These are phyloP conservation scores for Sambucus nigra DNA, from an alignment of 129 eudicot species.

Conservation along the genomic window DNA sequence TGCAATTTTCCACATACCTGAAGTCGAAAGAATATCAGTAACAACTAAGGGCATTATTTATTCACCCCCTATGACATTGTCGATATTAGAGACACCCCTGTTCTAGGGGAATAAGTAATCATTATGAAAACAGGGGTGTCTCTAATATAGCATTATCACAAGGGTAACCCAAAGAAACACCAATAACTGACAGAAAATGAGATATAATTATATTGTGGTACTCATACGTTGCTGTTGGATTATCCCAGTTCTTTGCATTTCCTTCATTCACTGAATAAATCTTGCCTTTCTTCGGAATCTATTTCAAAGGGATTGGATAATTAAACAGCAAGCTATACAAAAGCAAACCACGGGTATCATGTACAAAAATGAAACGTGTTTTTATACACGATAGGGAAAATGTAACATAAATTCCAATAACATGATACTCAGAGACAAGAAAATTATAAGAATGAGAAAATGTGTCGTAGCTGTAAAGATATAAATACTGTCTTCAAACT, in stretches of 20 bases:
- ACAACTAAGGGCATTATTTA: not conserved
- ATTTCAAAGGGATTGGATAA: slow-evolving; percentile 10
- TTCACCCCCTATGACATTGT: no score
- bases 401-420: not conserved
- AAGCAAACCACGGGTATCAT: not conserved
- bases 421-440: no score
- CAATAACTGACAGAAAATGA: not conserved
- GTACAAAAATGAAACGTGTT: not conserved
- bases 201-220: not conserved
- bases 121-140: no score
- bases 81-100: no score
- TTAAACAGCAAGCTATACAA: not conserved
- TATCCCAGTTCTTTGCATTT: slow-evolving; percentile 97
- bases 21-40: slow-evolving; percentile 7
- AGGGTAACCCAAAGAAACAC: no score
- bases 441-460: no score
- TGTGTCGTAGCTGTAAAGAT: not conserved
- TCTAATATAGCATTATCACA: no score
- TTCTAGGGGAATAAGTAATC: no score
- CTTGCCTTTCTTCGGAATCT: slow-evolving; percentile 92
- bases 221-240: slow-evolving; percentile 76
- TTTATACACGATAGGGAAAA: not conserved
- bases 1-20: slow-evolving; percentile 92
- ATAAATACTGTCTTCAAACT: no score
- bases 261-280: slow-evolving; percentile 98